Evolutionary conservation across 2,329 filamentous ascomycete species (phyloP), one percentile per base, ranked within the genome.

Genomic region (Hymenoscyphus linearis): DNA sequence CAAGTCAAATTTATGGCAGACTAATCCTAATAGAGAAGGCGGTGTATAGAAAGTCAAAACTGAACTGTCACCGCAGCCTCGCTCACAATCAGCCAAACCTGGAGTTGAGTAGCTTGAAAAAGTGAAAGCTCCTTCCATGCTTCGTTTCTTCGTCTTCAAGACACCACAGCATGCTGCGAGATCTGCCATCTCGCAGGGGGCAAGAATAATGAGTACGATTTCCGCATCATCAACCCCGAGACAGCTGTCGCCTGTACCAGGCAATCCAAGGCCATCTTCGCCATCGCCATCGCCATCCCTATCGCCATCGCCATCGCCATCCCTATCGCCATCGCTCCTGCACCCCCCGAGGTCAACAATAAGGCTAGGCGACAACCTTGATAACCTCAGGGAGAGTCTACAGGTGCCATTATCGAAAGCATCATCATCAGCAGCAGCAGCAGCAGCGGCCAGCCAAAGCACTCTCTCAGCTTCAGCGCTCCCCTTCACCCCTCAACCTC

Each of bases 1-100:
- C n/a, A 44, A 25, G 25, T 55, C 36, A 44, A 55, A 44, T 60
- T 52, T 60, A 27, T 37, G 25, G 10, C 50, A 52, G 16, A 25
- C 57, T 55, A 55, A 26, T 27, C 52, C n/a, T 12, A 9, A 7
- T 25, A 27, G 10, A 47, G 14, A 40, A 22, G n/a, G 55, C 55
- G 55, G 55, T 52, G 50, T 18, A 27, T 31, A 44, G 37, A 44
- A 44, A 44, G 37, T 44, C n/a, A n/a, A n/a, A n/a, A n/a, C n/a
- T n/a, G 6, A 13, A 40, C 12, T 16, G 36, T 6, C 7, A 40
- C 36, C n/a, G n/a, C 37, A 44, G 37, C 37, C 44, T 50, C 4
- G 44, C 22, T 50, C 18, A 12, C 10, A 9, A 31, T 31, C 31
- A 31, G 31, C 1, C 31, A 31, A 31, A 31, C 3, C n/a, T 44